These are phyloP conservation scores for Piloderma croceum DNA, from an alignment of 768 basidiomycete genomes.

Conservation along the genomic window DNA sequence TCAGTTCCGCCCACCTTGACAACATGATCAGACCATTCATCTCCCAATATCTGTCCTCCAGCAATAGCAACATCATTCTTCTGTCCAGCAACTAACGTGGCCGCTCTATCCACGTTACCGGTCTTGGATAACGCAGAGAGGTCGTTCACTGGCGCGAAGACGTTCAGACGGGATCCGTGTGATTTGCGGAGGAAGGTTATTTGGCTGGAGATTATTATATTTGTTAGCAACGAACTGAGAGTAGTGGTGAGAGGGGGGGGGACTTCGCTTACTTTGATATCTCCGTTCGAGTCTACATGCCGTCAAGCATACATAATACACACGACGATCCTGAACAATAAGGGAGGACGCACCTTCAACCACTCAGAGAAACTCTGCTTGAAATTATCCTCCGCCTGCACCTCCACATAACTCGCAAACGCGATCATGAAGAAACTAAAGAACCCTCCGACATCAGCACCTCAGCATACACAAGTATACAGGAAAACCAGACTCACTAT, in stretches of 20 bases:
- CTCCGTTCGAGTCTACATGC: slow-evolving; percentile 81
- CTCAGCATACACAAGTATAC: not conserved
- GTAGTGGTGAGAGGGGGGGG: too few relatives aligned
- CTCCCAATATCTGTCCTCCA: slow-evolving; percentile 84
- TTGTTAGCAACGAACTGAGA: too few relatives aligned
- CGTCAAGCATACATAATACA: not conserved
- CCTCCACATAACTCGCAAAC: slow-evolving; percentile 84
- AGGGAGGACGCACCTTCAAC: slow-evolving; percentile 55
- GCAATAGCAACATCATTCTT: slow-evolving; percentile 69
- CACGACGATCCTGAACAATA: too few relatives aligned
- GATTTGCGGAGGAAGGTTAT: slow-evolving; percentile 80
- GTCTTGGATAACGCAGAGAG: slow-evolving; percentile 75
- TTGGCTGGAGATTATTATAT: slow-evolving; percentile 47
- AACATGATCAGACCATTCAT: slow-evolving; percentile 94
- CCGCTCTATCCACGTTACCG: slow-evolving; percentile 48
- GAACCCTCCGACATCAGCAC: not conserved
- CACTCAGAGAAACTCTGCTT: slow-evolving; percentile 76
- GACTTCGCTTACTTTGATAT: slow-evolving; percentile 81
- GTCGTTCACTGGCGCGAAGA: slow-evolving; percentile 91
- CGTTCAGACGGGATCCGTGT: slow-evolving; percentile 71
- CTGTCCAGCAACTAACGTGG: slow-evolving; percentile 60
- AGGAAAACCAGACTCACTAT: slow-evolving; percentile 52
- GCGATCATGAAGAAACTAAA: slow-evolving; percentile 88
- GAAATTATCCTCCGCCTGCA: slow-evolving; percentile 55
- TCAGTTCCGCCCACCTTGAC: slow-evolving; percentile 76